Evolutionary conservation across 441 rosid species (phyloP).

Genomic region (Aleurites moluccanus): DNA sequence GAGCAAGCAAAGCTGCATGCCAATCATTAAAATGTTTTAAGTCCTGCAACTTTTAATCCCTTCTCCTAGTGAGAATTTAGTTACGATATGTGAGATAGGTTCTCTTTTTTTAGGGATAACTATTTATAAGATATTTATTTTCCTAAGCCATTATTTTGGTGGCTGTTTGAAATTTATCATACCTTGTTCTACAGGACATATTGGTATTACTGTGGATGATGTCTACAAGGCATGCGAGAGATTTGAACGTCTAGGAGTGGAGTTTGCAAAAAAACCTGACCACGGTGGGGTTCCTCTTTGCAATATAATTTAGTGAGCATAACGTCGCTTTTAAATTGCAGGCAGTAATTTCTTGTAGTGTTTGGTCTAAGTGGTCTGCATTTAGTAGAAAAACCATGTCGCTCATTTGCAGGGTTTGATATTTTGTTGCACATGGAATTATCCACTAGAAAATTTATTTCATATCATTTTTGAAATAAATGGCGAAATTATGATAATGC

Average conservation of each 20-base stretch:
- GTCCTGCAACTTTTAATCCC: background rate
- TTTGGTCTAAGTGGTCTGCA: background rate
- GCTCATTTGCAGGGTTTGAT: background rate
- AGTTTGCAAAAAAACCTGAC: constrained; percentile 80
- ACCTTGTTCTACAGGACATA: constrained; percentile 58
- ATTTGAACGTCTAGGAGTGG: constrained; percentile 77
- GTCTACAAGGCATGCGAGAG: constrained; percentile 89
- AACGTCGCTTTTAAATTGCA: background rate
- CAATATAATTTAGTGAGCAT: background rate
- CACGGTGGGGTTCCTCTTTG: constrained; percentile 48
- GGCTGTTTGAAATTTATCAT: background rate
- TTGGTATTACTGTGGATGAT: constrained; percentile 86
- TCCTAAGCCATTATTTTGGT: background rate
- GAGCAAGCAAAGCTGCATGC: background rate
- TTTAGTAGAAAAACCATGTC: background rate
- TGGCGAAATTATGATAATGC: background rate
- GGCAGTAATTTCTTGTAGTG: background rate
- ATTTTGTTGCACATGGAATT: background rate
- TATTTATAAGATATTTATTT: background rate
- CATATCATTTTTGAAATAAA: background rate
- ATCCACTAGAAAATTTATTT: background rate
- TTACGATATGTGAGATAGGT: background rate
- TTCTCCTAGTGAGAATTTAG: background rate
- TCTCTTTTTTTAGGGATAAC: background rate
- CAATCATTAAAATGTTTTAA: background rate